Percentiles rank a stretch among this genome's conserved stretches.
Conservation (phyloP, 345 rosid species). For the rapeseed (Brassica napus) region DNA sequence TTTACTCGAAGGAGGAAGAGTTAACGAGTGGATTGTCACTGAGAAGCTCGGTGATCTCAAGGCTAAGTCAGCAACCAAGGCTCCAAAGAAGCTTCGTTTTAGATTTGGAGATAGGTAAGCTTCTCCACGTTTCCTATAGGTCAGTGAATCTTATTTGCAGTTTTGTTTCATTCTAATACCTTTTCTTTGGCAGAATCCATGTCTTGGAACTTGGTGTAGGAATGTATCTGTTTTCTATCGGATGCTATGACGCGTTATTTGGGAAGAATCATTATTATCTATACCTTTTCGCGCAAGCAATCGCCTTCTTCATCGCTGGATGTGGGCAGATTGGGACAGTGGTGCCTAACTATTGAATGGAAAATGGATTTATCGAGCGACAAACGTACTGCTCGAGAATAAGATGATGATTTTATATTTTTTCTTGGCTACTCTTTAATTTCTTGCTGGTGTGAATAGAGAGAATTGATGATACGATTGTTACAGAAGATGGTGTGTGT, state of each 20-base stretch:
- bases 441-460: constrained; percentile 47
- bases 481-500: constrained; percentile 38
- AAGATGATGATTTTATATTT: neutral
- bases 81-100: constrained; percentile 60
- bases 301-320: constrained; percentile 78
- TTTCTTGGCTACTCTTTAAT: neutral
- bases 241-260: constrained; percentile 62
- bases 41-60: constrained; percentile 88
- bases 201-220: constrained; percentile 72
- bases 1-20: constrained; percentile 78
- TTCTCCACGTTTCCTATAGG: neutral
- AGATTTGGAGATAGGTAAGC: constrained; percentile 71
- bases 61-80: constrained; percentile 50
- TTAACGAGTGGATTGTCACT: constrained; percentile 95
- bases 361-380: constrained; percentile 2
- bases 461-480: constrained; percentile 35
- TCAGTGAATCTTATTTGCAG: too few species aligned
- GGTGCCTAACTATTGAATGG: constrained; percentile 46
- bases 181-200: constrained; percentile 48
- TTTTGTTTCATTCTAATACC: neutral
- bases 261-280: constrained; percentile 78
- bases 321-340: constrained; percentile 79
- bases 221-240: constrained; percentile 66
- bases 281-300: constrained; percentile 68
- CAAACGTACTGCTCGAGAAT: neutral